Base-by-base conservation (phyloP, 208 protist genomes). In the Acanthamoeba healyi region DNA sequence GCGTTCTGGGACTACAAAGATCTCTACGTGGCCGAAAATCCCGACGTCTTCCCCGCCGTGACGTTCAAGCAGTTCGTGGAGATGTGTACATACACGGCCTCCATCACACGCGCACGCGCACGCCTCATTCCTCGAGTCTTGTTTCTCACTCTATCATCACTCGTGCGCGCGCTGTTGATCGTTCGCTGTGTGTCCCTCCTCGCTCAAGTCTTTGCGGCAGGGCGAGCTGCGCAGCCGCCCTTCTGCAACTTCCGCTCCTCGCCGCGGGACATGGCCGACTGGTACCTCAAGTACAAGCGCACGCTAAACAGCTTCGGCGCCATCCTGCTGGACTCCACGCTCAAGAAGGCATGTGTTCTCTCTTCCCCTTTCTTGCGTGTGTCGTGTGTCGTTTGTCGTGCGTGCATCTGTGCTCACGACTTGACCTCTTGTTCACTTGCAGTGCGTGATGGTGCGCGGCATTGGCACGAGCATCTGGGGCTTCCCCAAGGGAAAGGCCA, bases 1-100 rank as follows among this genome's bases (percentile, higher is more conserved):
- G 82, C 82, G 49, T 90, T 51, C 49, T 90, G 82, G 82, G 82
- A 90, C 82, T 90, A 90, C 82, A 90, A 90, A 65, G 82, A 90
- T 10, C 82, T 90, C 38, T 90, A 90, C 38, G 82, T 65, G 0
- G 58, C 82, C 51, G 82, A 90, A 22, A 90, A 90, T 32, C 82
- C 82, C 36, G 82, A 90, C 40, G 82, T 90, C 26, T 90, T 90
- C 29, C 82, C 82, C 0, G 34, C 58, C 0, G 40, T 82, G 10
- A 54, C 72, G 6, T 82, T 82, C 72, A 82, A 82, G 72, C 26
- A 82, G 42, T 82, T 82, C 40, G 72, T 82, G 15, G 72, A 82
- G 42, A 15, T 82, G 72, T 82, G 72, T 82, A 82, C 72, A 6
- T 9, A 54, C 42, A 82, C 42, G 9, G 14, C 46, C 17, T 6